phyloP scores from a whole-genome alignment of 2,329 filamentous ascomycete genomes.

The Sarocladium kiliense region DNA sequence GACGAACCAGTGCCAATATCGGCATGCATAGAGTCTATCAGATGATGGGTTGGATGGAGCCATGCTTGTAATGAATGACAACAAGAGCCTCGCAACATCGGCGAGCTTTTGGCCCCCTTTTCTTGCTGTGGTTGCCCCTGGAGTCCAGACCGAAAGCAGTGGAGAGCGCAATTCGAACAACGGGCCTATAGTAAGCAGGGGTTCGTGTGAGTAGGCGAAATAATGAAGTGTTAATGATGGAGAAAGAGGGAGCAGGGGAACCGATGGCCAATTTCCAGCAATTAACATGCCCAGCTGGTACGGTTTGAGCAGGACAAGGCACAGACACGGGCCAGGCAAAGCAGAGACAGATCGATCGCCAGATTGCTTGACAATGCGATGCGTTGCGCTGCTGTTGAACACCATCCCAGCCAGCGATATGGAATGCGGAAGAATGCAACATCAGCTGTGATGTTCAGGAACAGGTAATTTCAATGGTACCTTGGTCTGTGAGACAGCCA shows the following conservation, averaged over 20 bases:
- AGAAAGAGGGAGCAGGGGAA: not conserved
- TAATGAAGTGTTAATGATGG: not conserved
- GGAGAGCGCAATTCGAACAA: not conserved
- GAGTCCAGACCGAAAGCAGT: not conserved
- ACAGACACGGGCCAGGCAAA: no score
- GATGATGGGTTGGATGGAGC: no score
- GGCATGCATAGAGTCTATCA: not conserved
- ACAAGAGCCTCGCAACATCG: no score
- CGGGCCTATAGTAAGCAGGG: not conserved
- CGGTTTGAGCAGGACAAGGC: no score
- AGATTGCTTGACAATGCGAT: not conserved
- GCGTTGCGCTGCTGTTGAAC: no score
- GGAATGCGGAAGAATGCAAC: not conserved
- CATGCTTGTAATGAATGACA: no score
- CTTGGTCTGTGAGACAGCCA: not conserved
- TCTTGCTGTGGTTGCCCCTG: not conserved
- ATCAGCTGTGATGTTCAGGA: not conserved
- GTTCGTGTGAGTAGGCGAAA: not conserved
- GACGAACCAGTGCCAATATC: not conserved
- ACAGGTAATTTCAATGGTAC: slow-evolving; percentile 1
- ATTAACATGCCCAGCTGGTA: not conserved
- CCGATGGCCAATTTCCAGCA: not conserved
- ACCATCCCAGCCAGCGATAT: no score
- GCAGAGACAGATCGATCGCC: not conserved
- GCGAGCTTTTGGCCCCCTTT: not conserved